Conservation (phyloP, 2,329 filamentous ascomycete genomes). For the Paracamarosporium sp. region DNA sequence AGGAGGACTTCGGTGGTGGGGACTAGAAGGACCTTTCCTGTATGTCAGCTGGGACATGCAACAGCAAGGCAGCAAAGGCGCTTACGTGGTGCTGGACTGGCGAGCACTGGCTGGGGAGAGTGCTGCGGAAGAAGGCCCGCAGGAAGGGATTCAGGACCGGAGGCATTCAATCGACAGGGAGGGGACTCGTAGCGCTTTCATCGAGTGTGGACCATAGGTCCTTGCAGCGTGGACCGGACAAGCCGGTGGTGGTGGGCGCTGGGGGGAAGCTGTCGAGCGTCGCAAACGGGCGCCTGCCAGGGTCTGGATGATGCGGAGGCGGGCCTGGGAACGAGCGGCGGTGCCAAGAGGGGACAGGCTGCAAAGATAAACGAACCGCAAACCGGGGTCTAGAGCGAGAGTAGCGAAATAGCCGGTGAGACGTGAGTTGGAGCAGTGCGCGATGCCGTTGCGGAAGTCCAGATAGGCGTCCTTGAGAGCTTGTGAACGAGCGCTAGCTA, state of each 20-base stretch:
- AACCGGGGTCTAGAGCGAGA: background rate
- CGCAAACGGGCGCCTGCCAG: constrained; percentile 33
- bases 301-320: constrained; percentile 22
- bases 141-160: constrained; percentile 95
- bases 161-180: constrained; percentile 77
- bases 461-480: constrained; percentile 1
- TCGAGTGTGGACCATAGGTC: constrained; percentile 36
- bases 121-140: constrained; percentile 97
- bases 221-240: constrained; percentile 27
- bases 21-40: constrained; percentile 76
- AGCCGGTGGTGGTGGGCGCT: constrained; percentile 18
- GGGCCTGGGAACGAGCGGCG: constrained; percentile 10
- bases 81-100: constrained; percentile 85
- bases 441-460: background rate
- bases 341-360: background rate
- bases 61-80: background rate
- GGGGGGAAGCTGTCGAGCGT: constrained; percentile 12
- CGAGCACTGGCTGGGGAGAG: constrained; percentile 87
- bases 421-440: background rate
- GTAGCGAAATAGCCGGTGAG: background rate
- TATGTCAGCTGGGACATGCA: constrained; percentile 9
- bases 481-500: constrained; percentile 4
- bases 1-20: constrained; percentile 92
- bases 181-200: constrained; percentile 17
- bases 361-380: background rate